Evolutionary conservation across 2,329 filamentous ascomycete genomes (phyloP), one percentile per base, ranked within the genome.

Genomic region (Trichothecium roseum): DNA sequence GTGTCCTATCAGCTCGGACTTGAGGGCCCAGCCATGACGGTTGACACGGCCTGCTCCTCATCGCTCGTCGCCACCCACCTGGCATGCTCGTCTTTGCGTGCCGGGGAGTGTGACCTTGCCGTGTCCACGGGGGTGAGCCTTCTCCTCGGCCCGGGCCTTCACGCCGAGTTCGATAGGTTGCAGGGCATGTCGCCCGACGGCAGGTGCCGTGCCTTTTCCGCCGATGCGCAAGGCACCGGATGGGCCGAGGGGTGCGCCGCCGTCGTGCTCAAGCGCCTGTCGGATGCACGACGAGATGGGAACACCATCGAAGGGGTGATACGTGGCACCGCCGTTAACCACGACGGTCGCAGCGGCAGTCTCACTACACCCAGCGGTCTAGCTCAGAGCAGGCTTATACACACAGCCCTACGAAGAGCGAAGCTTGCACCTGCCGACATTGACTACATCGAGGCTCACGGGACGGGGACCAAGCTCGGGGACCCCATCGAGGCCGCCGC

Each of bases 1-100:
- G 53, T 74, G 12, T 71, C 66, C 2, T 66, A 72, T 42, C 66
- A 64, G 49, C 72, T 69, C 40, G 64, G 74, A 42, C 55, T 74
- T 34, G 54, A 57, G 27, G 70, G 70, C 0, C 67, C 68, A 1
- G 68, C 63, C 38, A 60, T 70, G 39, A 68, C 66, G 1, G 54
- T 64, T 4, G 63, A 71, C 39, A 69, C 67, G 4, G 68, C 64
- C 7, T 72, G 66, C 42, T 69, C 66, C 1, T 63, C 63, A 4
- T 62, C 59, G 37, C 48, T 69, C 40, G 56, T 62, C 13, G 65
- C 66, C 13, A 45, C 71, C 15, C 66, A 71, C 37, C 48, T 60
- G 32, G 68, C 67, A 3, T 64, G 60, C 44, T 64, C 70, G 48
- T 61, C 58, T 39, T 45, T 72, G 35, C 52, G 59, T 13, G 42